Base-by-base conservation (phyloP, 305 asterid genomes). In the Fraxinus greggii region DNA sequence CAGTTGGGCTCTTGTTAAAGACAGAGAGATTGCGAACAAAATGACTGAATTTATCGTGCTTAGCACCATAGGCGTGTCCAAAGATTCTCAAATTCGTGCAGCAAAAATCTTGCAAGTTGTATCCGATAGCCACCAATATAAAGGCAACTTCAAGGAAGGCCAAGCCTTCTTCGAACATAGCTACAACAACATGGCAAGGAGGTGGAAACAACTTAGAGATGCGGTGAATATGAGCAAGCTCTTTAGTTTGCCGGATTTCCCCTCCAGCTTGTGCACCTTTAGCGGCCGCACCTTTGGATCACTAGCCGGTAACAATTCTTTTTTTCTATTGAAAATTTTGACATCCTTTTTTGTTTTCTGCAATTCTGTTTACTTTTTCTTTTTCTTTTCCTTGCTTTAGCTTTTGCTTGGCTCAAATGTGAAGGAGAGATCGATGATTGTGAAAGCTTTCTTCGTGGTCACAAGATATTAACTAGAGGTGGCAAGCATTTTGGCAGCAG, bases 1-100 rank as follows among this genome's bases (percentile, higher is more conserved):
- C 89, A 92, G 98, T 9, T 95, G 99, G 99, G 99, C 98, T 29
- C 89, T 95, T 3, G 95, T 95, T 19, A 95, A 92, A 81, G 94
- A 95, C 76, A 51, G 78, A 79, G 93, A 90, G 45, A 86, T 92
- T 5, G 98, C 98, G 9, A 89, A 83, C 89, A 92, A 84, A 82
- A 93, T 93, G 98, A 91, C 92, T 0, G 94, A 95, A 7, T 93
- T 78, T 82, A 87, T 95, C 51, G 93, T 92, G 86, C 79, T 95
- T 0, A 92, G 83, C 90, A 90, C 95, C 36, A 95, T 95, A 15
- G 98, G 98, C 0, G 97, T 95, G 79, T 95, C 98, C 21, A 95
- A 92, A 84, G 98, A 95, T 80, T 92, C 98, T 0, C 98, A 95
- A 86, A 84, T 90, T 3, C 94, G 98, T 0, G 97, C 98, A 10